These are phyloP conservation scores for Aureobasidium sp. DNA, from an alignment of 2,329 filamentous ascomycete species.

Conservation along the genomic window DNA sequence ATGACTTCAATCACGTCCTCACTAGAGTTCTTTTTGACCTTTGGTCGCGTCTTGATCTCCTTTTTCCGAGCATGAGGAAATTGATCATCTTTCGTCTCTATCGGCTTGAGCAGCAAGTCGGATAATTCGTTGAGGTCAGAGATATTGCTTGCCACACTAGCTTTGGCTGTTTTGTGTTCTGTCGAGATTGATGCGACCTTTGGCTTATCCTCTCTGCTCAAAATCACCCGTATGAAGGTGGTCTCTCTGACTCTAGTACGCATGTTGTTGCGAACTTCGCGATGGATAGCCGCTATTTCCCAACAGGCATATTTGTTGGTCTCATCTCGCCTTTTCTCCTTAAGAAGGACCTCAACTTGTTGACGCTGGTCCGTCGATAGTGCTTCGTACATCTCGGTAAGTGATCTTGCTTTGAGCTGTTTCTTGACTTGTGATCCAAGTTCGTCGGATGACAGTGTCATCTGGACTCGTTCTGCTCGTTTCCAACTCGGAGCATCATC, in stretches of 20 bases:
- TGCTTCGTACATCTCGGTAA: not conserved
- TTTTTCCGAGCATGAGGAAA: not conserved
- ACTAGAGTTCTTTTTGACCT: too few species aligned
- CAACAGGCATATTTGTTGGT: not conserved
- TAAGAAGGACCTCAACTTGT: not conserved
- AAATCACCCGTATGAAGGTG: not conserved
- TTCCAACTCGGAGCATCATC: not conserved
- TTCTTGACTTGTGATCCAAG: constrained; percentile 1
- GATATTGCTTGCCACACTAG: not conserved
- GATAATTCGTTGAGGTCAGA: not conserved
- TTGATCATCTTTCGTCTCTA: not conserved
- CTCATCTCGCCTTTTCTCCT: not conserved
- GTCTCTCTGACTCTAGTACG: constrained; percentile 2
- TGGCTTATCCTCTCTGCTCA: not conserved
- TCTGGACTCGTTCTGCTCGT: not conserved
- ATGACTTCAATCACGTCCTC: not conserved
- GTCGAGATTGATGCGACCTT: not conserved
- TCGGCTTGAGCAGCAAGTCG: not conserved
- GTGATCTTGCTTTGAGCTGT: not conserved
- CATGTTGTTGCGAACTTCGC: not conserved
- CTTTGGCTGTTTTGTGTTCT: not conserved
- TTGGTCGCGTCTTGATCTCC: not conserved
- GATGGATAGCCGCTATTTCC: constrained; percentile 5
- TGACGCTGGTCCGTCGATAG: not conserved
- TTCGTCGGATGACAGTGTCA: constrained; percentile 3